Percentiles rank a stretch among this genome's conserved stretches.
These are phyloP conservation scores for Talaromyces verruculosus DNA, from an alignment of 2,329 filamentous ascomycete genomes.

Conservation along the genomic window DNA sequence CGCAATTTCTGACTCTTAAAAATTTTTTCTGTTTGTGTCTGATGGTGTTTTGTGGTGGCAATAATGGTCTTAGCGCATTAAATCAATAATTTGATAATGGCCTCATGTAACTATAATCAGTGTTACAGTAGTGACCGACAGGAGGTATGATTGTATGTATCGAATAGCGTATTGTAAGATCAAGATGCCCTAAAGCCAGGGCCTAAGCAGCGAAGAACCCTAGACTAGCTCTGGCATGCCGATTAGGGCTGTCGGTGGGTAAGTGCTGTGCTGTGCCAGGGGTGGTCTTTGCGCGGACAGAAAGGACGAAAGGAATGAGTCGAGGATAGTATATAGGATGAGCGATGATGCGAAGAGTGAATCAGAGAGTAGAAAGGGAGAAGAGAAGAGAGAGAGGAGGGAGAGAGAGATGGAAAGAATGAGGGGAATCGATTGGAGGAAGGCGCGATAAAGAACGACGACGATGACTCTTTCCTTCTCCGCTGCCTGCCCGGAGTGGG, in stretches of 20 bases:
- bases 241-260: background rate
- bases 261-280: background rate
- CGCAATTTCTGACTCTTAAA: background rate
- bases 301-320: background rate
- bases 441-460: slow-evolving; percentile 1
- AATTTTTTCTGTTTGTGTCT: slow-evolving; percentile 2
- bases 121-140: slow-evolving; percentile 11
- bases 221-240: slow-evolving; percentile 3
- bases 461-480: slow-evolving; percentile 15
- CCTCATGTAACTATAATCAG: slow-evolving; percentile 19
- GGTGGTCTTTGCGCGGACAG: background rate
- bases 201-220: slow-evolving; percentile 1
- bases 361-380: background rate
- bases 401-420: background rate
- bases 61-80: slow-evolving; percentile 15
- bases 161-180: background rate
- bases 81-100: slow-evolving; percentile 19
- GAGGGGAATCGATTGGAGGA: slow-evolving; percentile 1
- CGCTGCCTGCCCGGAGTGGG: background rate
- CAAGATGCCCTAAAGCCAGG: slow-evolving; percentile 3
- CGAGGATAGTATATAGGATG: background rate
- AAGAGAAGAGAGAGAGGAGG: background rate
- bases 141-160: background rate
- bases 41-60: slow-evolving; percentile 15
- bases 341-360: background rate